phyloP scores from a whole-genome alignment of 139 green algal genomes.

The Chlorella sp. region DNA sequence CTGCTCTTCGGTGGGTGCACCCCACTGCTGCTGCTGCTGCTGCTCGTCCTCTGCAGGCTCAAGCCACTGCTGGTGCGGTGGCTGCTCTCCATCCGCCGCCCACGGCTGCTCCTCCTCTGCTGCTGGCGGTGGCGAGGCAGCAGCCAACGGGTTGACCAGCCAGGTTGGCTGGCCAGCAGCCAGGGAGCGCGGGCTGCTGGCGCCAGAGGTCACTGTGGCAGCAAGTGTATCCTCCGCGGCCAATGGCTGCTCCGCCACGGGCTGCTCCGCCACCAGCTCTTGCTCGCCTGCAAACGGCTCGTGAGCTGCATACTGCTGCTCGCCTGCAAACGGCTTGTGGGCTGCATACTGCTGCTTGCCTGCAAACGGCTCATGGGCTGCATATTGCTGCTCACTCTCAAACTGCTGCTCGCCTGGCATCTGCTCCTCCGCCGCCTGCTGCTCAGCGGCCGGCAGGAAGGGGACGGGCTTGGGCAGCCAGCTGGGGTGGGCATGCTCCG shows the following conservation, averaged over 20 bases:
- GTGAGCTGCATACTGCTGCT: neutral
- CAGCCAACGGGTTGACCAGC: too few relatives aligned
- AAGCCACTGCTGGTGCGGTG: neutral
- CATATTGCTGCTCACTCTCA: neutral
- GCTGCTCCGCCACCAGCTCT: neutral
- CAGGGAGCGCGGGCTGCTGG: neutral
- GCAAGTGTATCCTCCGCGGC: neutral
- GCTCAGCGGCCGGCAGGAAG: neutral
- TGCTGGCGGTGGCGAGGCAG: too few relatives aligned
- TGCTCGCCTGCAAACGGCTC: neutral
- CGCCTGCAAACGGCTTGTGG: neutral
- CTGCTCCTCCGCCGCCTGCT: neutral
- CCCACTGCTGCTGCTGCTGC: neutral
- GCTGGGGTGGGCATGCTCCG: conserved; percentile 5
- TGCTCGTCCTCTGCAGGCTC: neutral
- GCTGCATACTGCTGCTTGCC: neutral
- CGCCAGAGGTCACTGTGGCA: neutral
- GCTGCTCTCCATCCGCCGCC: neutral
- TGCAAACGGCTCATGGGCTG: neutral
- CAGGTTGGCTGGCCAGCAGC: too few relatives aligned
- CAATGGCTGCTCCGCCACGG: neutral
- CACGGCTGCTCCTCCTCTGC: neutral
- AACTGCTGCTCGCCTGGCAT: neutral
- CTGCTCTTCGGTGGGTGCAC: neutral
- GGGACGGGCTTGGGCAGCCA: conserved; percentile 24